Percentiles rank a stretch among this genome's conserved stretches.
These are phyloP conservation scores for Candida coleopterorum DNA, from an alignment of 805 yeast genomes.

Conservation along the genomic window DNA sequence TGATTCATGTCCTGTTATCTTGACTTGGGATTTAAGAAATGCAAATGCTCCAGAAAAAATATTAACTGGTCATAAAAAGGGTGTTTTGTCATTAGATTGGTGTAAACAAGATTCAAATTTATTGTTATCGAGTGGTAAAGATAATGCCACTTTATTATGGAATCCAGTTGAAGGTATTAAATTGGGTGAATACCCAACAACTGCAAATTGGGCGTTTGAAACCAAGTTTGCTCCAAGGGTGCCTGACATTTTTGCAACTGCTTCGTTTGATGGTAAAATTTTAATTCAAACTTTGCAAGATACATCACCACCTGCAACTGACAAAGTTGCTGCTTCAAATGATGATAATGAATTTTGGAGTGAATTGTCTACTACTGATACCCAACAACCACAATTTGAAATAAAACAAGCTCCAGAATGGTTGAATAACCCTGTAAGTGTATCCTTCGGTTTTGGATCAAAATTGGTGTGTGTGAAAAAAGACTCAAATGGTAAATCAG, in stretches of 20 bases:
- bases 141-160: slow-evolving; percentile 85
- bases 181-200: slow-evolving; percentile 83
- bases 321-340: slow-evolving; percentile 33
- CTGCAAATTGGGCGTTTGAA: slow-evolving; percentile 92
- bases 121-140: slow-evolving; percentile 87
- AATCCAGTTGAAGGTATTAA: slow-evolving; percentile 71
- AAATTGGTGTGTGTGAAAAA: slow-evolving; percentile 59
- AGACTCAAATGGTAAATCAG: slow-evolving; percentile 36
- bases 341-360: slow-evolving; percentile 85
- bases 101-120: slow-evolving; percentile 74
- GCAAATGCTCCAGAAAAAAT: slow-evolving; percentile 83
- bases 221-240: slow-evolving; percentile 80
- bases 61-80: slow-evolving; percentile 78
- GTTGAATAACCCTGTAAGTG: slow-evolving; percentile 72
- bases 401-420: slow-evolving; percentile 84
- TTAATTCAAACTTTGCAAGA: slow-evolving; percentile 85
- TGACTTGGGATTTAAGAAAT: slow-evolving; percentile 93
- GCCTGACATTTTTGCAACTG: slow-evolving; percentile 87
- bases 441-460: slow-evolving; percentile 91
- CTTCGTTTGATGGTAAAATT: slow-evolving; percentile 83
- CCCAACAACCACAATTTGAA: slow-evolving; percentile 68
- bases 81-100: slow-evolving; percentile 92
- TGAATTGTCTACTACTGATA: slow-evolving; percentile 59
- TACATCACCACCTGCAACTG: slow-evolving; percentile 54
- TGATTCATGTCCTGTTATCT: slow-evolving; percentile 73